Conservation (phyloP, 2,329 filamentous ascomycete species). For the Trichophyton simii region DNA sequence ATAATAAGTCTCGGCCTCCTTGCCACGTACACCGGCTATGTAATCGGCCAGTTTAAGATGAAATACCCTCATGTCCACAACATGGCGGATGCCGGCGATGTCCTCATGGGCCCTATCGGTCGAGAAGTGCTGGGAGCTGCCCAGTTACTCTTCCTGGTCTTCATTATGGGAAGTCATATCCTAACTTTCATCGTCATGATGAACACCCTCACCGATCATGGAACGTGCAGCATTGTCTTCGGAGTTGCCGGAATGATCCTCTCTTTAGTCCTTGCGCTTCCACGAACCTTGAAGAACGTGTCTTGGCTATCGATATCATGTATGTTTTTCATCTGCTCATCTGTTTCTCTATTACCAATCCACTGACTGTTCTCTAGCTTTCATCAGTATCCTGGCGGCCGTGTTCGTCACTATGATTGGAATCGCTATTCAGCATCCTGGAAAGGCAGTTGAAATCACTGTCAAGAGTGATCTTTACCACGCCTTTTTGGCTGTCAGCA, state of each 20-base stretch:
- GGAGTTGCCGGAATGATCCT: conserved; percentile 47
- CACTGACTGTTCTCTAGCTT: conserved; percentile 32
- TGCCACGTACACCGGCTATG: conserved; percentile 49
- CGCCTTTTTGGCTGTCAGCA: conserved; percentile 50
- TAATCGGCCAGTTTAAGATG: conserved; percentile 48
- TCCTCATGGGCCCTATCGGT: conserved; percentile 49
- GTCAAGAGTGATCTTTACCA: conserved; percentile 37
- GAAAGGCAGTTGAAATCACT: conserved; percentile 26
- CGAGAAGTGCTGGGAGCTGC: conserved; percentile 51
- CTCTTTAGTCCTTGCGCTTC: conserved; percentile 47
- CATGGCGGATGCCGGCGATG: conserved; percentile 54
- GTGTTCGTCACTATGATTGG: conserved; percentile 56
- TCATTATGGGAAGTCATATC: conserved; percentile 60
- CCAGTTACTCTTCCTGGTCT: conserved; percentile 52
- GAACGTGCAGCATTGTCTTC: conserved; percentile 52
- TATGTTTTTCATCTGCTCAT: conserved; percentile 17
- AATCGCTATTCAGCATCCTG: conserved; percentile 42
- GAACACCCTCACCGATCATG: conserved; percentile 50
- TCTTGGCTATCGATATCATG: conserved; percentile 50
- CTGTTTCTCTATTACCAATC: conserved; percentile 10
- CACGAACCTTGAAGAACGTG: conserved; percentile 50
- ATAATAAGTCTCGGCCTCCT: conserved; percentile 42
- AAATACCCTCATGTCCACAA: conserved; percentile 47
- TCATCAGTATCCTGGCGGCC: conserved; percentile 50
- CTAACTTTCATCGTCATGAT: conserved; percentile 59